Evolutionary conservation across 2,329 filamentous ascomycete species (phyloP).

Genomic region (Dendrostoma leiphaemia): DNA sequence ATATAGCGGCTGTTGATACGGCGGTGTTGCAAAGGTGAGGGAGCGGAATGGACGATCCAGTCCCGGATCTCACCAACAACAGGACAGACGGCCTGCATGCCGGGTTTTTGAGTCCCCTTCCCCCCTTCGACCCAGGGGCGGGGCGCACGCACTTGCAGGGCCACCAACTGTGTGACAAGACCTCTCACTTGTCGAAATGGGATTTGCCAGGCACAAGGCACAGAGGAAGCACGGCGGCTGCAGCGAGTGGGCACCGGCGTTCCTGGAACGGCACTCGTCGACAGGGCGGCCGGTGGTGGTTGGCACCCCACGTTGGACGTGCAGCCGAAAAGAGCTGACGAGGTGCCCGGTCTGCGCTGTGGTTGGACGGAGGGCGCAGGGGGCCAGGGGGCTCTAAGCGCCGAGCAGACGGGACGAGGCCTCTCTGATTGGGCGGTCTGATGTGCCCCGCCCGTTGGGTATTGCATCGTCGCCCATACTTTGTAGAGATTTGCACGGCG

Average conservation of each 20-base stretch:
- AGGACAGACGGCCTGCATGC: slow-evolving; percentile 24
- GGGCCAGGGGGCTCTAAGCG: slow-evolving; percentile 25
- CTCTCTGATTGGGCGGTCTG: slow-evolving; percentile 12
- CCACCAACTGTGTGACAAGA: slow-evolving; percentile 32
- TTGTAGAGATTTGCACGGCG: not conserved
- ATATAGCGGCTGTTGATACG: slow-evolving; percentile 57
- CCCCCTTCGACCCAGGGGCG: too few species aligned
- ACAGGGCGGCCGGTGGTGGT: slow-evolving; percentile 23
- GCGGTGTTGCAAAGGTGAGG: slow-evolving; percentile 22
- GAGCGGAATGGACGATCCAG: slow-evolving; percentile 35
- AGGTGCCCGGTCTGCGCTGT: slow-evolving; percentile 25
- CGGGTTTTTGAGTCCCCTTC: slow-evolving; percentile 30
- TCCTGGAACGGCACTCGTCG: slow-evolving; percentile 34
- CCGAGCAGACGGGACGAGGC: slow-evolving; percentile 5
- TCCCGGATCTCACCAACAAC: slow-evolving; percentile 12
- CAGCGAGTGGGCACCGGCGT: slow-evolving; percentile 40
- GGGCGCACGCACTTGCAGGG: not conserved
- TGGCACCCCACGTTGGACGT: slow-evolving; percentile 23
- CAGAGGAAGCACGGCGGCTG: slow-evolving; percentile 26
- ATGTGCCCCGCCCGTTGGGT: slow-evolving; percentile 10
- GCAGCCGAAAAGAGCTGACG: slow-evolving; percentile 25
- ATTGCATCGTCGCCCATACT: slow-evolving; percentile 5
- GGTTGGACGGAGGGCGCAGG: slow-evolving; percentile 39
- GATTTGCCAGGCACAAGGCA: slow-evolving; percentile 28
- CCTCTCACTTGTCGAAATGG: slow-evolving; percentile 39